Percentiles rank a stretch among this genome's conserved stretches.
Conservation (phyloP, 192 early-diverging fungal species). For the Coemansia pectinata region DNA sequence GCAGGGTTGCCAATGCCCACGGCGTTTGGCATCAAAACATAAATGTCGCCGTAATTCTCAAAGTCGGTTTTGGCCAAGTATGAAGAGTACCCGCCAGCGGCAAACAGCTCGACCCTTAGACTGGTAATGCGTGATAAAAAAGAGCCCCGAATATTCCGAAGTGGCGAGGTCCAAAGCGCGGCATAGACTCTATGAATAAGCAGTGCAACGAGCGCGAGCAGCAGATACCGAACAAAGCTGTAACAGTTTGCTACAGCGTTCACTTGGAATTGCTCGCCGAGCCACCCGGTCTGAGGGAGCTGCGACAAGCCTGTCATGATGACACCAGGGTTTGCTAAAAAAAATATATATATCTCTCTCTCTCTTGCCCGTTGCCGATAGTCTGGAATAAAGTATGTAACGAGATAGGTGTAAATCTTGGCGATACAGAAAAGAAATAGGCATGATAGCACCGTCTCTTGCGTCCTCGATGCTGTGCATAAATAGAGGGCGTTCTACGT, state of each 20-base stretch:
- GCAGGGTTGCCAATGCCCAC: constrained; percentile 35
- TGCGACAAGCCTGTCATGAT: background rate
- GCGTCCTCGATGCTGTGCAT: background rate
- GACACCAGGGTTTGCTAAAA: background rate
- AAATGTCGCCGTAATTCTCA: constrained; percentile 37
- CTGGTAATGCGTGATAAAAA: constrained; percentile 25
- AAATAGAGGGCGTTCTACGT: background rate
- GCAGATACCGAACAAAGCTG: background rate
- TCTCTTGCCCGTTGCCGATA: background rate
- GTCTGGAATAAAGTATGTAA: background rate
- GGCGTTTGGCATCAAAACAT: constrained; percentile 16
- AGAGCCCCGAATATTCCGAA: constrained; percentile 38
- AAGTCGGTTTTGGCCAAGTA: constrained; percentile 21
- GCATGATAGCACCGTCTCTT: background rate
- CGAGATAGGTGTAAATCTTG: background rate
- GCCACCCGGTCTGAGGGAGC: background rate
- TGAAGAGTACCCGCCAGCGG: constrained; percentile 22
- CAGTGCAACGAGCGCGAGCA: background rate
- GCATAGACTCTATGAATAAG: constrained; percentile 5
- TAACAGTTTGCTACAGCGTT: background rate
- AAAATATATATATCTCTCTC: no score
- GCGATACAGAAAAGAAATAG: background rate
- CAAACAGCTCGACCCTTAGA: constrained; percentile 10
- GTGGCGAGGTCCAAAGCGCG: constrained; percentile 30
- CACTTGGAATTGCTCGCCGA: background rate